Conservation (phyloP, 2,329 filamentous ascomycete genomes). For the Phyllosticta citribraziliensis region DNA sequence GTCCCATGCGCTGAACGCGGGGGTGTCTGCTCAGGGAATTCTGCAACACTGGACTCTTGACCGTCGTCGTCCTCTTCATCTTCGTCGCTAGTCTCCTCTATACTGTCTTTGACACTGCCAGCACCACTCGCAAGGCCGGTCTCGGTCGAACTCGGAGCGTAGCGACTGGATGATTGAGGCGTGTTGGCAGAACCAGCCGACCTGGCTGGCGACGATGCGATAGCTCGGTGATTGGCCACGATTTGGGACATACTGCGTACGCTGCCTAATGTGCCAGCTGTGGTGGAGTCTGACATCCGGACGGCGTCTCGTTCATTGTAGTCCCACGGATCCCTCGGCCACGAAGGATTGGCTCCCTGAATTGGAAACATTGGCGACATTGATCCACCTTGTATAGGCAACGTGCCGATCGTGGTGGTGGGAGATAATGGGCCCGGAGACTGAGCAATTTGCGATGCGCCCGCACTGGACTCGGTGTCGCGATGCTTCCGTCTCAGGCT, state of each 20-base stretch:
- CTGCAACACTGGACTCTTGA: not conserved
- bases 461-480: constrained; percentile 9
- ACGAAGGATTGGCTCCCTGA: constrained; percentile 3
- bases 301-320: constrained; percentile 4
- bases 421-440: constrained; percentile 7
- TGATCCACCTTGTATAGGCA: constrained; percentile 6
- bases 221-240: not conserved
- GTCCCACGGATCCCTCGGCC: constrained; percentile 9
- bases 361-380: constrained; percentile 6
- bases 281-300: constrained; percentile 9
- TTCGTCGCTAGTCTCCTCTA: constrained; percentile 10
- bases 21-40: constrained; percentile 1
- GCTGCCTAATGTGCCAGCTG: constrained; percentile 8
- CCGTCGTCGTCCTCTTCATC: constrained; percentile 9
- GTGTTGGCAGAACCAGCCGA: constrained; percentile 6
- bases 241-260: constrained; percentile 8
- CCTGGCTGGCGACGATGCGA: constrained; percentile 6
- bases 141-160: constrained; percentile 1
- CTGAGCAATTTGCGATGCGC: not conserved
- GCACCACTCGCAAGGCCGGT: not conserved
- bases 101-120: constrained; percentile 10
- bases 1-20: constrained; percentile 4
- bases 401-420: constrained; percentile 7
- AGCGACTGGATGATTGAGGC: constrained; percentile 4
- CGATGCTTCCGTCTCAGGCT: constrained; percentile 15